Conservation (phyloP, 176 grass and related monocot species). For the Bothriochloa decipiens region DNA sequence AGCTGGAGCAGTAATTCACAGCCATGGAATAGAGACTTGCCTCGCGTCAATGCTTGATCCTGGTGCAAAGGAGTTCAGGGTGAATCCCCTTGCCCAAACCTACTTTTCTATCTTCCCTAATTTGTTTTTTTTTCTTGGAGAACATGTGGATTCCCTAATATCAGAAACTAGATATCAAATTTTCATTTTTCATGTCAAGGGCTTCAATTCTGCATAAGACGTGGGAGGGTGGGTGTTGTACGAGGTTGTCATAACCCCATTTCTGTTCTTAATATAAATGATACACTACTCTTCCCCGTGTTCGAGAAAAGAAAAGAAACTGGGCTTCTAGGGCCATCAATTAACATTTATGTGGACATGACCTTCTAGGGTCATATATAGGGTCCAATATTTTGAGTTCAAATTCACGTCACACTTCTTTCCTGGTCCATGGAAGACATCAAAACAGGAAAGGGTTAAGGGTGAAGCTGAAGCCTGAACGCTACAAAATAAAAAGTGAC, state of each 20-base stretch:
- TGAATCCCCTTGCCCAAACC: constrained; percentile 25
- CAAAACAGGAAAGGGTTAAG: too few relatives aligned
- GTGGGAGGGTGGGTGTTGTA: constrained; percentile 33
- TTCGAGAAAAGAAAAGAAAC: too few relatives aligned
- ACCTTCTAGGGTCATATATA: background rate
- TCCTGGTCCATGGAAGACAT: background rate
- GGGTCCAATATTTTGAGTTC: background rate
- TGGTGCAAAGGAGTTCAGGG: constrained; percentile 82
- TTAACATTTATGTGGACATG: background rate
- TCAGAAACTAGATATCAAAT: too few relatives aligned
- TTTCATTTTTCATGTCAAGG: constrained; percentile 54
- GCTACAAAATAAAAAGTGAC: background rate
- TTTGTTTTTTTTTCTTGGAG: too few relatives aligned
- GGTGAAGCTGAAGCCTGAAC: too few relatives aligned
- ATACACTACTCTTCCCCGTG: too few relatives aligned
- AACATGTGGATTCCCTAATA: too few relatives aligned
- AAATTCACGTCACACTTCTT: background rate
- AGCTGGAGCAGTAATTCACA: constrained; percentile 94
- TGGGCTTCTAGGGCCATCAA: too few relatives aligned
- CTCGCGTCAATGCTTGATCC: constrained; percentile 82
- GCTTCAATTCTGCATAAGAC: constrained; percentile 43
- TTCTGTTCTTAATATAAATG: background rate
- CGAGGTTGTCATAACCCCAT: background rate
- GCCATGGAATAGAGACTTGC: constrained; percentile 91
- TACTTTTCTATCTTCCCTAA: too few relatives aligned